Conservation (phyloP, 805 yeast genomes). For the Priceomyces fermenticarens region DNA sequence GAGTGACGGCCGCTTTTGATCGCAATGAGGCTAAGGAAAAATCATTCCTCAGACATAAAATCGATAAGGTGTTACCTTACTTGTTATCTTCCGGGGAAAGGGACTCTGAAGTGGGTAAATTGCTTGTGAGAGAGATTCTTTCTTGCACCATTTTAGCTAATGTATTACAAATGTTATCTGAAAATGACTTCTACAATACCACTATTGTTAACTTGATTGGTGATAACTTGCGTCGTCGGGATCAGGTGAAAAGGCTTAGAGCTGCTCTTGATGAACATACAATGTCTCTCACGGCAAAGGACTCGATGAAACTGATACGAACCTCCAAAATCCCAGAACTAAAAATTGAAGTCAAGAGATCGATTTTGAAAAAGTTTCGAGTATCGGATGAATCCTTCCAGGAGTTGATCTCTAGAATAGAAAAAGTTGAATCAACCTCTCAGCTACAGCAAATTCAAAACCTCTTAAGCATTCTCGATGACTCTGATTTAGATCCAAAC, state of each 20-base stretch:
- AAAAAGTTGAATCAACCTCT: constrained; percentile 20
- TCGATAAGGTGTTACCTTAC: constrained; percentile 44
- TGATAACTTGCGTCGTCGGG: constrained; percentile 64
- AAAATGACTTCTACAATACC: constrained; percentile 77
- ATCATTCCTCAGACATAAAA: constrained; percentile 43
- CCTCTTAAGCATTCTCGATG: constrained; percentile 38
- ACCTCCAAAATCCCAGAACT: neutral
- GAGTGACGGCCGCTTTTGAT: constrained; percentile 37
- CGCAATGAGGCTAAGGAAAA: constrained; percentile 40
- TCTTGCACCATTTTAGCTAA: constrained; percentile 46
- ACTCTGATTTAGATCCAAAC: constrained; percentile 47
- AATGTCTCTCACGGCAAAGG: neutral
- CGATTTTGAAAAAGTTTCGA: neutral
- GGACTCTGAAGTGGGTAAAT: constrained; percentile 44
- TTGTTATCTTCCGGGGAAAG: constrained; percentile 48
- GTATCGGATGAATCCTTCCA: constrained; percentile 14
- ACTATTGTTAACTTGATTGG: constrained; percentile 58
- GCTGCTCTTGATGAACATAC: constrained; percentile 69
- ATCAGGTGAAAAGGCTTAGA: constrained; percentile 69
- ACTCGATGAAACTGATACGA: neutral
- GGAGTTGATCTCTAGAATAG: constrained; percentile 11
- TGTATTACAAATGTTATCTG: constrained; percentile 56
- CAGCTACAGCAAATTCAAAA: constrained; percentile 50
- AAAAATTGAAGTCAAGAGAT: constrained; percentile 3
- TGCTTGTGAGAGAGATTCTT: constrained; percentile 62